These are phyloP conservation scores for Epithele typhae DNA, from an alignment of 768 basidiomycete species.

Conservation along the genomic window DNA sequence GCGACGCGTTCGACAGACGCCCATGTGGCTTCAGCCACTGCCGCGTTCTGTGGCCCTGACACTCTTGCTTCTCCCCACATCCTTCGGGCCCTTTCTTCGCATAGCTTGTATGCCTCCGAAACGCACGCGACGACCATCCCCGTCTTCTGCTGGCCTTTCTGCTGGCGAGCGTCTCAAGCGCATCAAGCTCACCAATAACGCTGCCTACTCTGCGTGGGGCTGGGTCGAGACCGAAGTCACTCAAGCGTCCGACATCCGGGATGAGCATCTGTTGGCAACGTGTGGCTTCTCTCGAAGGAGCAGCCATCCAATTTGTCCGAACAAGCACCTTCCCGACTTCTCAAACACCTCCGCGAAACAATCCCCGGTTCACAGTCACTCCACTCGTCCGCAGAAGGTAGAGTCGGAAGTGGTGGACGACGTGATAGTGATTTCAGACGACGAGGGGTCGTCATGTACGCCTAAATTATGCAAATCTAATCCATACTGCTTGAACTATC, in stretches of 20 bases:
- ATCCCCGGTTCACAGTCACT: not conserved
- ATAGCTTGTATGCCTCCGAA: slow-evolving; percentile 23
- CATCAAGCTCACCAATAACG: slow-evolving; percentile 41
- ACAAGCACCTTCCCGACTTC: slow-evolving; percentile 42
- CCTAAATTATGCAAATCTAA: slow-evolving; percentile 69
- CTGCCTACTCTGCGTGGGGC: slow-evolving; percentile 54
- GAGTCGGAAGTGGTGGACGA: slow-evolving; percentile 47
- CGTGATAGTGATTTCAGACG: slow-evolving; percentile 67
- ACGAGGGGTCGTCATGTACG: slow-evolving; percentile 51
- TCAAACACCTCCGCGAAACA: not conserved
- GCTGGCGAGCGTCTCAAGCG: slow-evolving; percentile 64
- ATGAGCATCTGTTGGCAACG: slow-evolving; percentile 59
- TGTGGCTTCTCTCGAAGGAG: slow-evolving; percentile 62
- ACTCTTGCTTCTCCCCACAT: not conserved
- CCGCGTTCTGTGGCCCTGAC: slow-evolving; percentile 4
- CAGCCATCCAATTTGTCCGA: slow-evolving; percentile 49
- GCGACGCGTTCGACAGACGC: slow-evolving; percentile 12
- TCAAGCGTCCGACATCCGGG: slow-evolving; percentile 53
- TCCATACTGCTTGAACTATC: slow-evolving; percentile 82
- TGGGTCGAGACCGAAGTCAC: slow-evolving; percentile 74
- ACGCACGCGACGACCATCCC: slow-evolving; percentile 22
- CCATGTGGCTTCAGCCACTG: slow-evolving; percentile 8
- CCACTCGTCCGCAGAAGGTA: slow-evolving; percentile 24
- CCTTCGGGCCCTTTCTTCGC: not conserved
- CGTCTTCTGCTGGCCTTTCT: slow-evolving; percentile 37